Conservation (phyloP, 1,139 yeast genomes). For the Tardiomyces depauwii region DNA sequence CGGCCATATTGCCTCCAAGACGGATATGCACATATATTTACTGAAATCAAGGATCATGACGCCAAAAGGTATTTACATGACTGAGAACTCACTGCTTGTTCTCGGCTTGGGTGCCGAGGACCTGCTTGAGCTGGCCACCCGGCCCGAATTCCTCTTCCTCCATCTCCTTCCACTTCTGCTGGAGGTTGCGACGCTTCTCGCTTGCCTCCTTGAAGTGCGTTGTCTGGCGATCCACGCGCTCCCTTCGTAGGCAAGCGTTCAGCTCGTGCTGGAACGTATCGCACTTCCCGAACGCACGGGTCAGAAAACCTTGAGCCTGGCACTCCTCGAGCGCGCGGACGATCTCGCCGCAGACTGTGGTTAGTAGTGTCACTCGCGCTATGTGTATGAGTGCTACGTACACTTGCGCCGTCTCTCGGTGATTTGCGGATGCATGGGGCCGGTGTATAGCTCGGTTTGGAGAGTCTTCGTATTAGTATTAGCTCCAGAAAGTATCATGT, state of each 20-base stretch:
- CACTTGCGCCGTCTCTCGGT: too few species aligned
- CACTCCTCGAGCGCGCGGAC: conserved; percentile 88
- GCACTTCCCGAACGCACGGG: conserved; percentile 76
- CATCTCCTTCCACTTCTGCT: conserved; percentile 44
- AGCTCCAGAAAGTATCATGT: too few species aligned
- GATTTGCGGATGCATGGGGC: too few species aligned
- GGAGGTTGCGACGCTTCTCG: conserved; percentile 44
- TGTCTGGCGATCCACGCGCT: conserved; percentile 59
- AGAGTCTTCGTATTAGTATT: too few species aligned
- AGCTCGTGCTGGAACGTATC: conserved; percentile 76
- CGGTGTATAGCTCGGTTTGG: too few species aligned
- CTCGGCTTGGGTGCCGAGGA: conserved; percentile 29
- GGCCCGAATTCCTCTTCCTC: conserved; percentile 79
- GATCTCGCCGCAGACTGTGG: conserved; percentile 55
- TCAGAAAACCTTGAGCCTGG: conserved; percentile 59
- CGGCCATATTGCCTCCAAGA: too few species aligned
- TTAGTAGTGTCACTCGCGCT: too few species aligned
- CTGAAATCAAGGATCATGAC: background rate
- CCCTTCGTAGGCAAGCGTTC: conserved; percentile 65
- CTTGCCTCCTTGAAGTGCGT: conserved; percentile 48
- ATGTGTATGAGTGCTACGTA: too few species aligned
- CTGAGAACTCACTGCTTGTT: conserved; percentile 10
- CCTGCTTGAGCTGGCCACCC: conserved; percentile 56
- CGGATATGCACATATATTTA: too few species aligned
- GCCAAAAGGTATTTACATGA: background rate